Base-by-base conservation (phyloP, 2,329 filamentous ascomycete genomes). In the Stemphylium vesicarium region DNA sequence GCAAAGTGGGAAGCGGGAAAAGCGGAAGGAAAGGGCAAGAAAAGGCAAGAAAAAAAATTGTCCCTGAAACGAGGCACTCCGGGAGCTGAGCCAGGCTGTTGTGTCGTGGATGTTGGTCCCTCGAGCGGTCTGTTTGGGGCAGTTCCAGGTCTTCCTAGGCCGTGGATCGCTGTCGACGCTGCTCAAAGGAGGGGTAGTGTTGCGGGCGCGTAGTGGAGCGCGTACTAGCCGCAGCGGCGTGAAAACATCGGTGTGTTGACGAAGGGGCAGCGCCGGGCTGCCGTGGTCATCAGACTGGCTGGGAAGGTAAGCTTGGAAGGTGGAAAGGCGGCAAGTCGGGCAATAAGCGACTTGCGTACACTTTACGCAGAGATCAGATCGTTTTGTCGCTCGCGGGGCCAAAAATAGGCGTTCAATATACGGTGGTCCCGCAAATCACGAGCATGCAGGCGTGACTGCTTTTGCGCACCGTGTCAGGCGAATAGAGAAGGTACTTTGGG, bases 321-420 rank as follows among this genome's bases (percentile, higher is more conserved):
- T 61, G 59, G 45, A 48, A 62, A 48, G 52, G 57, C 57, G 63
- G 63, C 59, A 62, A 53, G 53, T 43, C 45, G 56, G 43, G 58
- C 54, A 57, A 56, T 53, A 59, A 59, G 49, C 51, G 50, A 56
- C 46, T 54, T 56, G 56, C 51, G 47, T 55, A 47, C 48, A 56
- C 41, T 56, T 40, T 26, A 44, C 50, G 46, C 48, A 57, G 53
- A 57, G 57, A 65, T 64, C 56, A 57, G 59, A 62, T 64, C 63
- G 44, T 49, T 53, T 49, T 49, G 50, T 38, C 43, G 22, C 22
- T 42, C 54, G 52, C 59, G 56, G 42, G 56, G 52, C 65, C 60
- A 58, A 60, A 60, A 62, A 65, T 65, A 66, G 60, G 56, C 57
- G 53, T 60, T 55, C 50, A 49, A 54, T 59, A 50, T 59, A 55